Base-by-base conservation (phyloP, 2,329 filamentous ascomycete species). In the Scopulariopsis brevicaulis region DNA sequence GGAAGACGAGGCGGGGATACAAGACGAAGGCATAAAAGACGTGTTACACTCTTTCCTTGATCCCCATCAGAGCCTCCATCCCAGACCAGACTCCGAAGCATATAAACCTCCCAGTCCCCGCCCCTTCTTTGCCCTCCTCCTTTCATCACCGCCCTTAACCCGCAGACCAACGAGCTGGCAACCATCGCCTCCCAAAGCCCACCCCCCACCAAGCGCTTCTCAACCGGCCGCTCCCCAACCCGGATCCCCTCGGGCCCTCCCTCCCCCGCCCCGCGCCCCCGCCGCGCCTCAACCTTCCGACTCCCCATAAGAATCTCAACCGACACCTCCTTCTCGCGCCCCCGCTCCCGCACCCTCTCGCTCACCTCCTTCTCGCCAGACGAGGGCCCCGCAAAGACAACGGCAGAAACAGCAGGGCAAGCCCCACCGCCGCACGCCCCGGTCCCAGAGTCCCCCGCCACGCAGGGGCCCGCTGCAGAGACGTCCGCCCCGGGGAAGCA, bases 391-490 rank as follows among this genome's bases (percentile, higher is more conserved):
- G 32, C 37, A 6, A 34, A 34, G 32, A 22, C 57, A n/a, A n/a
- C n/a, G 24, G 22, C 57, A 51, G 12, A 20, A 53, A 10, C 25
- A 40, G 37, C 37, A 40, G 37, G 4, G 24, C 15, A 43, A 56
- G 34, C 22, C 20, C 12, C 52, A 15, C 22, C 20, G 28, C 40
- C 8, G 18, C 11, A 15, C 46, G 28, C 43, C 53, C 12, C 40
- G 35, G 15, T 55, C 2, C 25, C 43, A 35, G 54, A 59, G 43
- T 46, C 57, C 24, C 53, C 53, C 25, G 34, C 50, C 24, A 4
- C n/a, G n/a, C 34, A n/a, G 32, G 46, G 58, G 14, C 22, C 37
- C 54, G 70, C 74, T 46, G 70, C 75, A 58, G 73, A 73, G 15
- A 46, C 52, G 12, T n/a, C 18, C 18, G 7, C 52, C 22, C 24